Evolutionary conservation across 139 green algal species (phyloP).

Genomic region (Mychonastes homosphaera): DNA sequence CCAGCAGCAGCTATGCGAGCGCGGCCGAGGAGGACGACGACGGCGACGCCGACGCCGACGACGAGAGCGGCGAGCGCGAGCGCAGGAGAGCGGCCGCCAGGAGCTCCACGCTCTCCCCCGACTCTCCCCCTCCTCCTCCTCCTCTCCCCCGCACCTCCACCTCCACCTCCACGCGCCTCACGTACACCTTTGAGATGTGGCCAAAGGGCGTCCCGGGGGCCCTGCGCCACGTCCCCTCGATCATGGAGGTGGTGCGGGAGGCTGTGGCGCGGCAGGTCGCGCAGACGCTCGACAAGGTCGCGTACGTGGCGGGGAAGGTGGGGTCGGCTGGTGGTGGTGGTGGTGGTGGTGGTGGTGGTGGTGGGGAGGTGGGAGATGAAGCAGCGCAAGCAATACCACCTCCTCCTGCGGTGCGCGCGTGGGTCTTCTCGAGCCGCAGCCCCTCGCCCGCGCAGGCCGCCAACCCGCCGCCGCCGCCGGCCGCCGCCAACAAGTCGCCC

Average conservation of each 20-base stretch:
- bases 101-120: no score
- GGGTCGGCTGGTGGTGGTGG: no score
- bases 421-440: neutral
- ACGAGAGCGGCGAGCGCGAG: no score
- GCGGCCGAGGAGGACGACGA: no score
- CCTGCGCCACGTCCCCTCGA: neutral
- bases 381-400: neutral
- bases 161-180: constrained; percentile 4
- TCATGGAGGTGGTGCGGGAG: constrained; percentile 8
- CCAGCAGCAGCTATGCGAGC: no score
- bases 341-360: no score
- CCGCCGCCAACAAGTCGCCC: neutral
- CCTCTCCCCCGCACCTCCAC: no score
- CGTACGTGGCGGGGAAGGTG: constrained; percentile 14
- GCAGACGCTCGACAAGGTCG: constrained; percentile 14
- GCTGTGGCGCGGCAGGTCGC: constrained; percentile 6
- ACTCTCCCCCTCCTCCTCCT: no score
- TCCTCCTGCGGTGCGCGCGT: neutral
- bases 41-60: no score
- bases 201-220: constrained; percentile 6
- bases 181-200: constrained; percentile 20
- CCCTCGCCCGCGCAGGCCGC: neutral
- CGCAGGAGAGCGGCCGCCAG: no score
- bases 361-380: neutral
- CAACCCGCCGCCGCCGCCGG: neutral